Base-by-base conservation (phyloP, 495 filamentous ascomycete species). In the Evernia prunastri region DNA sequence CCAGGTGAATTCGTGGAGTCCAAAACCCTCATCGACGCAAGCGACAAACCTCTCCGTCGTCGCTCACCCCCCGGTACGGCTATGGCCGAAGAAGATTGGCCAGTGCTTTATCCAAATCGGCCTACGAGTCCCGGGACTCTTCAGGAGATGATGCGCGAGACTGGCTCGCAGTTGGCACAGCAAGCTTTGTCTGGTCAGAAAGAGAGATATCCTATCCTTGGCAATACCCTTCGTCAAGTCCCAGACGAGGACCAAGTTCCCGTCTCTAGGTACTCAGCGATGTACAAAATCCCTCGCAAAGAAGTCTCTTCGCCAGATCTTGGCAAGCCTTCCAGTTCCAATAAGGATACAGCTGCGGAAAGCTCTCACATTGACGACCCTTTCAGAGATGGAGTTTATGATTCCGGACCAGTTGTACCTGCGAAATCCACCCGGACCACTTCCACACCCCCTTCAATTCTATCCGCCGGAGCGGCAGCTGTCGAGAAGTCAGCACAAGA, bases 11-110 rank as follows among this genome's bases (percentile, higher is more conserved):
- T 42, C 17, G 39, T 51, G 31, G 61, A 64, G 56, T 29, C 62
- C 36, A 64, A 66, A n/a, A 65, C 65, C n/a, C 66, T 72, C 20
- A 70, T 72, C 57, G 71, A 72, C 59, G 71, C 70, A 20, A 63
- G 47, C 36, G 70, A 72, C 20, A 71, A 64, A 29, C 70, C 70
- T 13, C 51, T 72, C 15, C 67, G 63, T 23, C 69, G 67, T 36
- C 67, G 62, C 5, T 66, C 69, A 35, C 64, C 63, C 4, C 60
- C 54, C 6, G 61, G 59, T 1, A 59, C 47, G 37, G 51, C 61
- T 0, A 49, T 53, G 5, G 40, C 56, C 27, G 61, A 68, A 33
- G 67, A 72, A 69, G 67, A 71, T 25, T 72, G 71, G 71, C 71
- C 71, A 29, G 62, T 65, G 3, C 59, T 72, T 0, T 57, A 58